These are phyloP conservation scores for Phaeosphaeria sp. DNA, from an alignment of 2,329 filamentous ascomycete genomes.

Conservation along the genomic window DNA sequence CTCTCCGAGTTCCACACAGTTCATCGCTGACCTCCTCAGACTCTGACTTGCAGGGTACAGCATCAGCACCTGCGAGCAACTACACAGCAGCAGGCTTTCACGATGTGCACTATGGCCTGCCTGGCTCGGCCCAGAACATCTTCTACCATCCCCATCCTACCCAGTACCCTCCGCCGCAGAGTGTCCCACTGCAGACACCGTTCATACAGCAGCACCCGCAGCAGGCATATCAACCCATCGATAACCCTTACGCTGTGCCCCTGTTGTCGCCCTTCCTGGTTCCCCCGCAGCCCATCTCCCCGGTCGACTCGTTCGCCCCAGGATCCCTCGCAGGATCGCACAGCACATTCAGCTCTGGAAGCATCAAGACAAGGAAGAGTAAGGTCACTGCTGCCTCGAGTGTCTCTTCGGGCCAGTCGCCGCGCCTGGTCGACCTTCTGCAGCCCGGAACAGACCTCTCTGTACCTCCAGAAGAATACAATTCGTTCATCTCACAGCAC, in stretches of 20 bases:
- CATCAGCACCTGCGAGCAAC: slow-evolving; percentile 8
- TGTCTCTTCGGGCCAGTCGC: slow-evolving; percentile 55
- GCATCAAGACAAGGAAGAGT: slow-evolving; percentile 29
- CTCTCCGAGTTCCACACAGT: neutral
- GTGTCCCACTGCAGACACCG: slow-evolving; percentile 11
- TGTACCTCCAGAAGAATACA: slow-evolving; percentile 48
- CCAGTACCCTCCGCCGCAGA: slow-evolving; percentile 12
- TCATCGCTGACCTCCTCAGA: slow-evolving; percentile 19
- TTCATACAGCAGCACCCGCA: slow-evolving; percentile 13
- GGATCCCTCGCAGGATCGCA: slow-evolving; percentile 43
- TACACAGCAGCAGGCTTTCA: slow-evolving; percentile 1
- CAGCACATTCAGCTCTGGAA: slow-evolving; percentile 48
- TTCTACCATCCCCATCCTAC: slow-evolving; percentile 19
- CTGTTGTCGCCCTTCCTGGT: slow-evolving; percentile 31
- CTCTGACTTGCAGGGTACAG: slow-evolving; percentile 11
- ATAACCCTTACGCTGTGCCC: slow-evolving; percentile 17
- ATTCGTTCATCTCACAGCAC: slow-evolving; percentile 41
- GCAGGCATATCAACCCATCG: slow-evolving; percentile 9
- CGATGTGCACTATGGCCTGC: slow-evolving; percentile 14
- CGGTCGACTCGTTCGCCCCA: slow-evolving; percentile 42
- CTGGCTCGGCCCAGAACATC: slow-evolving; percentile 10
- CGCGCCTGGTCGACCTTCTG: slow-evolving; percentile 56
- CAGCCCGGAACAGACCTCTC: slow-evolving; percentile 57
- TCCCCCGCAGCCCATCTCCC: slow-evolving; percentile 33
- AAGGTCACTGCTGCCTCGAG: slow-evolving; percentile 41